A percentile compares a stretch with the other conserved stretches of the same genome.
Evolutionary conservation across 371 early-diverging fungal species (phyloP).

Genomic region (Lichtheimia ornata): DNA sequence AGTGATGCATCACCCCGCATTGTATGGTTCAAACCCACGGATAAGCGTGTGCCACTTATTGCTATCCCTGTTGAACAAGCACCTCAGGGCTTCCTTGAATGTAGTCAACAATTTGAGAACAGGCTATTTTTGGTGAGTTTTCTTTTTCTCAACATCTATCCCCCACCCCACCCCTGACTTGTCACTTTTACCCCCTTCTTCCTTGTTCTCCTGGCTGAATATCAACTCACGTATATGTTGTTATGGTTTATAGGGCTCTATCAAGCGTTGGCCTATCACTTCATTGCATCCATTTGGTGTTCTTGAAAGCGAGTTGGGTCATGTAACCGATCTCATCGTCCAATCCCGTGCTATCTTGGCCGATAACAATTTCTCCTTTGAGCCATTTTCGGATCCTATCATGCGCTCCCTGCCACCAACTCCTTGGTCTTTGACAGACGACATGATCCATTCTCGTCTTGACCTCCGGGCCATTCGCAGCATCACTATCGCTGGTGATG

Average conservation of each 20-base stretch:
- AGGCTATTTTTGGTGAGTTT: slow-evolving; percentile 53
- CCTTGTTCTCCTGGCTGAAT: neutral
- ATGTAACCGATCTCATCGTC: slow-evolving; percentile 61
- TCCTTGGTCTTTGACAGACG: slow-evolving; percentile 69
- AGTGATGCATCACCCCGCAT: slow-evolving; percentile 42
- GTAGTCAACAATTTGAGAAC: slow-evolving; percentile 56
- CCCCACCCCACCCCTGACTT: slow-evolving; percentile 3
- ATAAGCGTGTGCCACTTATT: slow-evolving; percentile 78
- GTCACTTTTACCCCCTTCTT: neutral
- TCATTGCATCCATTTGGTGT: slow-evolving; percentile 76
- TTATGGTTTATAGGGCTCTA: slow-evolving; percentile 45
- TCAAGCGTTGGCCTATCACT: slow-evolving; percentile 74
- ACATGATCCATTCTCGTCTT: slow-evolving; percentile 55
- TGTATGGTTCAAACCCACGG: slow-evolving; percentile 88
- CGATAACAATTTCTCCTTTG: slow-evolving; percentile 57
- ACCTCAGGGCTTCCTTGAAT: slow-evolving; percentile 65
- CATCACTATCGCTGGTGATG: slow-evolving; percentile 83
- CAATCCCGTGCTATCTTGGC: slow-evolving; percentile 73
- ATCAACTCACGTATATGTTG: neutral
- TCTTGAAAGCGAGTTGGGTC: slow-evolving; percentile 63
- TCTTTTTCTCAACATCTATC: neutral
- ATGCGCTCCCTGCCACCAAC: slow-evolving; percentile 54
- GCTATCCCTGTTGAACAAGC: slow-evolving; percentile 73
- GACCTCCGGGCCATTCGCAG: slow-evolving; percentile 72
- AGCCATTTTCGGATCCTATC: slow-evolving; percentile 57